Base-by-base conservation (phyloP, 306 rosid species). In the Quercus rubra region DNA sequence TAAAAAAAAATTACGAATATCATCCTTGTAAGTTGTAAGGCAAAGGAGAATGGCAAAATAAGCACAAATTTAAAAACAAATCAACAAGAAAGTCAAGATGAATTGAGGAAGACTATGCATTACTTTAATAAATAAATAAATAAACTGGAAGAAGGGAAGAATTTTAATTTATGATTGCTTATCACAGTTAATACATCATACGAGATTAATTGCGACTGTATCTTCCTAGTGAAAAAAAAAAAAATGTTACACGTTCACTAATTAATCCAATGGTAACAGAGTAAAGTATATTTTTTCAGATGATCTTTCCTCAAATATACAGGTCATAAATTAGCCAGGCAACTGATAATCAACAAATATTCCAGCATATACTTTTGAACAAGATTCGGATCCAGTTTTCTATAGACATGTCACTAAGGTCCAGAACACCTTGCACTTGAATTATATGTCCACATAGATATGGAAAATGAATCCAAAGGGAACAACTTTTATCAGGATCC, bases 381-480 rank as follows among this genome's bases (percentile, higher is more conserved):
- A 49, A 49, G 72, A 71, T 46, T 59, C 28, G 70, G 73, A 59
- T 28, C 38, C 73, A 62, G 57, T 38, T 61, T 23, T 13, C 35
- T 5, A 62, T 33, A 27, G 54, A 23, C 18, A 38, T 35, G 72
- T 19, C 52, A 41, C 31, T 11, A 27, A 43, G 72, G 63, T 46
- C 59, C 41, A 79, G 68, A 38, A 2, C 46, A 41, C 46, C 46
- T 8, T 41, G 12, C 11, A 41, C 46, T 41, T 41, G 46, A 38
- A 41, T 41, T 41, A 2, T 8, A 41, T 67, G 63, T 67, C 17
- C 72, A 49, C 63, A 76, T 49, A 56, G 33, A 63, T 35, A 30
- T 57, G 56, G 46, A 74, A 70, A 68, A 56, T 49, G 54, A 49
- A 49, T 41, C 57, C 54, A 73, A 77, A 80, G 52, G 27, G 30